A percentile compares a stretch with the other conserved stretches of the same genome.
Evolutionary conservation across 2,329 filamentous ascomycete genomes (phyloP).

Genomic region (Fonsecaea monophora): DNA sequence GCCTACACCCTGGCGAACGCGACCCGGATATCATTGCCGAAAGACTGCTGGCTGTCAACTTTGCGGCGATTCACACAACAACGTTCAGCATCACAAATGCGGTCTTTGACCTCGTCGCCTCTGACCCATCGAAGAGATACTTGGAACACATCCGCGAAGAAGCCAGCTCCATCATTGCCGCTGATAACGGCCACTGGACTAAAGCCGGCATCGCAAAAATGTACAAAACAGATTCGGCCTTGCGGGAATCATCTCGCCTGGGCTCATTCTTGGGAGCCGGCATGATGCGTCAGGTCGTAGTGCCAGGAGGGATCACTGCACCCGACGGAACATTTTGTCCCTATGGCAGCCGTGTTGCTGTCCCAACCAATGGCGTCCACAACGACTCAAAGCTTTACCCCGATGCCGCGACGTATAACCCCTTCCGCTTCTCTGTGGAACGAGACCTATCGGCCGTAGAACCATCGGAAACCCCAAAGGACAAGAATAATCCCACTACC

Average conservation of each 20-base stretch:
- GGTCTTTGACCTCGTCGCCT: slow-evolving; percentile 43
- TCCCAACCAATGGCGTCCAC: slow-evolving; percentile 56
- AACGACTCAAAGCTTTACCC: slow-evolving; percentile 56
- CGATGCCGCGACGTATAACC: slow-evolving; percentile 55
- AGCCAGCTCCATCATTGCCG: slow-evolving; percentile 41
- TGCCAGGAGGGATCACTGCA: slow-evolving; percentile 39
- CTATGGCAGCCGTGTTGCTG: slow-evolving; percentile 52
- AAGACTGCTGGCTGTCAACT: slow-evolving; percentile 59
- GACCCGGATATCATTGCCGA: slow-evolving; percentile 57
- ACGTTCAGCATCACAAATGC: slow-evolving; percentile 43
- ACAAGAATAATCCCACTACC: slow-evolving; percentile 1
- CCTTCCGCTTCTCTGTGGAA: slow-evolving; percentile 57
- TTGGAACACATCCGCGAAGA: slow-evolving; percentile 47
- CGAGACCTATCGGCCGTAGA: slow-evolving; percentile 50
- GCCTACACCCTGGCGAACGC: slow-evolving; percentile 54
- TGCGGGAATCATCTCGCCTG: slow-evolving; percentile 54
- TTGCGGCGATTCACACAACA: slow-evolving; percentile 45
- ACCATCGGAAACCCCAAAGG: slow-evolving; percentile 27
- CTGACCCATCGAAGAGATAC: slow-evolving; percentile 35
- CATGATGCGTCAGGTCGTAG: slow-evolving; percentile 40
- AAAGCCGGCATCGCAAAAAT: slow-evolving; percentile 49
- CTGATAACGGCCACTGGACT: slow-evolving; percentile 44
- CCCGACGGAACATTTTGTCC: slow-evolving; percentile 56
- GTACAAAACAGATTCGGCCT: slow-evolving; percentile 50
- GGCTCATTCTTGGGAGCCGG: slow-evolving; percentile 49